phyloP scores from a whole-genome alignment of 352 stramenopile genomes.

The Phytophthora boehmeriae region DNA sequence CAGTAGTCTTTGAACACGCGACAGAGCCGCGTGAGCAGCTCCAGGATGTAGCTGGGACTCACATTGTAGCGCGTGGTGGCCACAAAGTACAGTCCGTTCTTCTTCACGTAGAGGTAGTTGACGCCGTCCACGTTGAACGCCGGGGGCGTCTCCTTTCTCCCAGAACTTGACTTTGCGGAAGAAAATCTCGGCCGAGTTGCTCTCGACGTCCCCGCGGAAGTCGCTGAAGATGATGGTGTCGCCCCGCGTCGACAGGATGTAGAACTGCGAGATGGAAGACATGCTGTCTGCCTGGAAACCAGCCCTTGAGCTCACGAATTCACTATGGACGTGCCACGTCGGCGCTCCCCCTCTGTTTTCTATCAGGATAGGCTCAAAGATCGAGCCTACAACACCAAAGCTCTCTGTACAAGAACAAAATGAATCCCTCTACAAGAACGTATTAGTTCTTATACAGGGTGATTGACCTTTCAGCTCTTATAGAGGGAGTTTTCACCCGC shows the following conservation, averaged over 20 bases:
- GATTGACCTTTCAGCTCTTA: too few relatives aligned
- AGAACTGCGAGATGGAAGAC: constrained; percentile 97
- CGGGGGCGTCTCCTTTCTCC: constrained; percentile 96
- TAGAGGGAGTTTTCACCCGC: too few relatives aligned
- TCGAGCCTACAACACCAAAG: neutral
- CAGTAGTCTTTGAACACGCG: constrained; percentile 99
- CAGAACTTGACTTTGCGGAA: constrained; percentile 99
- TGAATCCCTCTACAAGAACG: neutral
- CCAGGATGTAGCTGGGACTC: constrained; percentile 94
- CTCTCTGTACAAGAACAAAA: neutral
- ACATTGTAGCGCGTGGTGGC: constrained; percentile 97
- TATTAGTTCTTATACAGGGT: neutral
- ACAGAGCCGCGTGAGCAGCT: constrained; percentile 94
- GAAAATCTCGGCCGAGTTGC: constrained; percentile 95
- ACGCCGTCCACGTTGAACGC: constrained; percentile 98
- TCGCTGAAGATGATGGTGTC: constrained; percentile 99
- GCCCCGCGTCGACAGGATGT: constrained; percentile 97
- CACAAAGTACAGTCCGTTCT: constrained; percentile 98
- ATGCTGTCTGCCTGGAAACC: constrained; percentile 19
- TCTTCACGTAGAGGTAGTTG: constrained; percentile 98
- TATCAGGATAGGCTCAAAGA: neutral
- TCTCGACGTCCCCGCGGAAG: constrained; percentile 92
- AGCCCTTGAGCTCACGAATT: neutral
- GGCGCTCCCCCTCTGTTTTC: neutral
- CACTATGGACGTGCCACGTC: constrained; percentile 4